Base-by-base conservation (phyloP, 2,329 filamentous ascomycete genomes). In the Magnaporthales sp. region DNA sequence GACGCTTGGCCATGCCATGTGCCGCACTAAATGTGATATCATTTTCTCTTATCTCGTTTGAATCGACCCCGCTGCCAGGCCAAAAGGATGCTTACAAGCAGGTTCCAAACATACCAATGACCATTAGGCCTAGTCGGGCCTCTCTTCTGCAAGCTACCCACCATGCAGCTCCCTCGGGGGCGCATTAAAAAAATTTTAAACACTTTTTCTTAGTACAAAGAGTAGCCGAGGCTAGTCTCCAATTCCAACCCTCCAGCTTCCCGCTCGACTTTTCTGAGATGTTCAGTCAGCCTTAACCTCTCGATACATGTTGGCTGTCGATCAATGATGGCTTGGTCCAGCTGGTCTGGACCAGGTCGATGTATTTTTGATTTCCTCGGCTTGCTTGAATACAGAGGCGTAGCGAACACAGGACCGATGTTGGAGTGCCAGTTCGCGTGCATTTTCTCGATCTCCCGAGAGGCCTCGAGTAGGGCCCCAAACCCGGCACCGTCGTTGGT, bases 211-310 rank as follows among this genome's bases (percentile, higher is more conserved):
- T 30, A 73, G 66, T 73, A 73, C 24, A 72, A 67, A 22, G 67
- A 68, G 64, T 73, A 75, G 15, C 75, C 74, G 22, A 73, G 67
- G n/a, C 67, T 68, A 60, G 73, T 74, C 68, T 74, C 72, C 67
- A 76, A 66, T 13, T 71, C 69, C 68, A 77, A 31, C 24, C 74
- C 75, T 10, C 68, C 62, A 8, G 76, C 51, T 63, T 68, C 62
- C 69, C 62, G 63, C 30, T 72, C 31, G 66, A 73, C 66, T 68
- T 46, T 60, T 64, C 67, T 69, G 2, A 71, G 56, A 58, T 68
- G 62, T 1, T 68, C 69, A 13, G 66, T 67, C n/a, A 74, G 68
- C 56, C 69, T 66, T 56, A 68, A 68, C 32, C 65, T 64, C 15
- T 67, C 68, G 27, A 66, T 68, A 62, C 69, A 72, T 13, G 64